Conservation (phyloP, 192 early-diverging fungal species). For the Backusella psychrophila region DNA sequence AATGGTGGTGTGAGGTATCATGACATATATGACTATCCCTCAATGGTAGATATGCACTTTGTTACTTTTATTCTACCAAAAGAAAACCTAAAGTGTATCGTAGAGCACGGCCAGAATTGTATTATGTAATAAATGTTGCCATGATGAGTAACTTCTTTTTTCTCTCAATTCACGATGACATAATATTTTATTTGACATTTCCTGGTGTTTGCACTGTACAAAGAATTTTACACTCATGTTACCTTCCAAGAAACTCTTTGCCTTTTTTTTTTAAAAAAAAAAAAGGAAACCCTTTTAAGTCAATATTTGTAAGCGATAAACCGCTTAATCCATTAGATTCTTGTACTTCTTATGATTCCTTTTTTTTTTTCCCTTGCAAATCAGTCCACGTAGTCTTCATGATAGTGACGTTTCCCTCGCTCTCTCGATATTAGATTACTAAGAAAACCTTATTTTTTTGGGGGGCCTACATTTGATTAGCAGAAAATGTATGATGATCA, state of each 20-base stretch:
- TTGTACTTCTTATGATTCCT: too few relatives aligned
- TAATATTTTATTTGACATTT: slow-evolving; percentile 4
- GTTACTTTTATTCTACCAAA: not conserved
- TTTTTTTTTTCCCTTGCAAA: too few relatives aligned
- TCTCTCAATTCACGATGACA: not conserved
- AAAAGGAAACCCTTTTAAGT: not conserved
- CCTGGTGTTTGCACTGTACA: not conserved
- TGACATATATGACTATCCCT: not conserved
- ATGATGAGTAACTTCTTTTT: not conserved
- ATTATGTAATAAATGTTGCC: not conserved
- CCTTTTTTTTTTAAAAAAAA: not conserved
- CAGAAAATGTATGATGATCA: not conserved
- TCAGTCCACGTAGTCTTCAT: too few relatives aligned
- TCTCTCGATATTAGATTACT: not conserved
- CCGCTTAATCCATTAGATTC: not conserved
- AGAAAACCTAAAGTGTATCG: too few relatives aligned
- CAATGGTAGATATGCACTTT: not conserved
- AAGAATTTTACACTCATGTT: not conserved
- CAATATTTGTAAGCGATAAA: not conserved
- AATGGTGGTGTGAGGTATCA: not conserved
- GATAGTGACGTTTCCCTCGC: too few relatives aligned
- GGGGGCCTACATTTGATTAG: not conserved
- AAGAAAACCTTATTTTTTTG: not conserved
- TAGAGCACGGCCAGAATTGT: not conserved
- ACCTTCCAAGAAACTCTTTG: not conserved